These are phyloP conservation scores for Starmerella gropengiesseri DNA, from an alignment of 805 yeast species.

Conservation along the genomic window DNA sequence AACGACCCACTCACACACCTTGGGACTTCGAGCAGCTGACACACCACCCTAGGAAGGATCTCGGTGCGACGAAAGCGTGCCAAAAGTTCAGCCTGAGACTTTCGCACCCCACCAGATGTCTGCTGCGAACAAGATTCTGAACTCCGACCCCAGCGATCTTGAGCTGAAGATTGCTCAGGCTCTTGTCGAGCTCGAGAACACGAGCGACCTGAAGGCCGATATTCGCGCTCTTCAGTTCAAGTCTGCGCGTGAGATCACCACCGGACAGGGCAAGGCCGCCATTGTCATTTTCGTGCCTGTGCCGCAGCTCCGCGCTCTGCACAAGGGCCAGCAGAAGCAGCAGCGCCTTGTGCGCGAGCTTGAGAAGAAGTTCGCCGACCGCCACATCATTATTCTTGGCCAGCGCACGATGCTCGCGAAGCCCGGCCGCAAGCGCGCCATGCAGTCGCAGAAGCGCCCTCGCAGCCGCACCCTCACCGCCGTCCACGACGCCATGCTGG, in stretches of 20 bases:
- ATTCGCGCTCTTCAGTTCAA: slow-evolving; percentile 98
- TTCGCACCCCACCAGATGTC: slow-evolving; percentile 48
- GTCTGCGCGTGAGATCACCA: slow-evolving; percentile 96
- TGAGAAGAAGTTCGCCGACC: slow-evolving; percentile 99
- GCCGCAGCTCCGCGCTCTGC: slow-evolving; percentile 84
- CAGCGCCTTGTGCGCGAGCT: slow-evolving; percentile 88
- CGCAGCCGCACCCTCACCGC: slow-evolving; percentile 98
- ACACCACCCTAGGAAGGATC: neutral
- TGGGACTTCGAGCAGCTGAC: slow-evolving; percentile 6
- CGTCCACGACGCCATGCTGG: slow-evolving; percentile 97
- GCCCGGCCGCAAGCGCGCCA: slow-evolving; percentile 82
- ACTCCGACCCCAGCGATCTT: slow-evolving; percentile 92
- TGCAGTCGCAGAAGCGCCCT: slow-evolving; percentile 97
- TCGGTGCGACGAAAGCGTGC: slow-evolving; percentile 5
- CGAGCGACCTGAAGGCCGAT: slow-evolving; percentile 93
- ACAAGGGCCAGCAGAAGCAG: slow-evolving; percentile 97
- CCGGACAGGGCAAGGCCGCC: slow-evolving; percentile 97
- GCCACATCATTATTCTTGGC: slow-evolving; percentile 98
- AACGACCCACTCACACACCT: slow-evolving; percentile 1
- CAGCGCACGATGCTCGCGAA: slow-evolving; percentile 99
- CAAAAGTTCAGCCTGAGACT: slow-evolving; percentile 12
- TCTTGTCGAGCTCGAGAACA: slow-evolving; percentile 85
- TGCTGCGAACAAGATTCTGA: slow-evolving; percentile 91
- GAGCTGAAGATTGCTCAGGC: slow-evolving; percentile 99
- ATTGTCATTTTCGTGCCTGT: slow-evolving; percentile 97